Evolutionary conservation across 768 basidiomycete species (phyloP), one percentile per base, ranked within the genome.

Genomic region (Tylopilus sp.): DNA sequence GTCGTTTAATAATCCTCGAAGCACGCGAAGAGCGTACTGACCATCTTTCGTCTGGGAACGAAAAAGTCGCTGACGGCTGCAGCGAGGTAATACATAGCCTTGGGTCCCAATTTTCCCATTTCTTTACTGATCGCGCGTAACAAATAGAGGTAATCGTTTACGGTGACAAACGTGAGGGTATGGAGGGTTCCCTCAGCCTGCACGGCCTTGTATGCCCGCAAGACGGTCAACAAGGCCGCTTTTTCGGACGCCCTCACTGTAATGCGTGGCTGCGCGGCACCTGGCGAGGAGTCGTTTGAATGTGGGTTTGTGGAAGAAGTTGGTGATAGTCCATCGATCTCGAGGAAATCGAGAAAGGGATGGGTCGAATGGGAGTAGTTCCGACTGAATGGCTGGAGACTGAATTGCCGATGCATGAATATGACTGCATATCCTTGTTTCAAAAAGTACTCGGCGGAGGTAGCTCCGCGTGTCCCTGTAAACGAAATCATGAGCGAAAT

Each of bases 61-160:
- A 96, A 99, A 69, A 99, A 99, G 71, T 99, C 97, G 71, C 91
- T 94, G 44, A 98, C 97, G 6, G 97, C 97, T 0, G 96, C 95
- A 22, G 97, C 97, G 46, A 99, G 86, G 67, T 98, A 99, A 72
- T 92, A 99, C 84, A 99, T 80, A 5, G 87, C 86, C 45, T 76
- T 79, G 48, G 88, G 72, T 2, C 88, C 81, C 10, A 95, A 65
- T 0, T 78, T 69, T 10, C 81, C 80, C 69, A 98, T 81, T 56
- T 89, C 88, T 55, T 89, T 80, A 61, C 87, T 87, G 33, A 96
- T 76, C 1, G 87, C 89, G 25, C 89, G 83, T 37, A 99, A 73
- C 8, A 97, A 74, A 85, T 90, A 98, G 24, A 99, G 80, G 68
- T 98, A 99, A 63, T 99, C 96, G 69, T 97, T 89, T 47, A 99